These are phyloP conservation scores for Leccinum uliginosum DNA, from an alignment of 768 basidiomycete species.

Conservation along the genomic window DNA sequence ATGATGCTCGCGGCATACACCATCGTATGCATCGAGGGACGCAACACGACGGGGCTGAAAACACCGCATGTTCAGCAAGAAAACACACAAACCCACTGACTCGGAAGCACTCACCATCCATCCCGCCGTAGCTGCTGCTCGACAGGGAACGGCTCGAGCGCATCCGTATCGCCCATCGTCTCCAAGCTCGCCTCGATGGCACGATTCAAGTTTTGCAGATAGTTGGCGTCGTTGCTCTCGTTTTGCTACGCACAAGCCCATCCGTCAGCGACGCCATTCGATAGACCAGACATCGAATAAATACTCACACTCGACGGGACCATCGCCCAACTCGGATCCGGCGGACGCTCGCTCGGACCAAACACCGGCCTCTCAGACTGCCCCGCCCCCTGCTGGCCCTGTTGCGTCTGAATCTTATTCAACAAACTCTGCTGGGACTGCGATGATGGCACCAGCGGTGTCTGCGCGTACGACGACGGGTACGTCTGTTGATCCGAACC, in stretches of 20 bases:
- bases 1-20: conserved; percentile 59
- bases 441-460: conserved; percentile 7
- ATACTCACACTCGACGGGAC: conserved; percentile 59
- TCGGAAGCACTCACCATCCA: conserved; percentile 44
- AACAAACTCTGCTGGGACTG: not conserved
- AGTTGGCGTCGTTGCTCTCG: conserved; percentile 38
- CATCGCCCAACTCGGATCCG: conserved; percentile 66
- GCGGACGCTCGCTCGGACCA: conserved; percentile 55
- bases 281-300: not conserved
- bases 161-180: conserved; percentile 42
- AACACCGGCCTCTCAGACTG: conserved; percentile 41
- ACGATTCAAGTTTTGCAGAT: conserved; percentile 61
- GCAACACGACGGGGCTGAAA: conserved; percentile 65
- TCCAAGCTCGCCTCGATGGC: conserved; percentile 71
- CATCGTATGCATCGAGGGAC: conserved; percentile 47
- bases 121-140: conserved; percentile 53
- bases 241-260: conserved; percentile 22
- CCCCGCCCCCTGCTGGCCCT: not conserved
- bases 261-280: not conserved
- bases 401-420: not conserved
- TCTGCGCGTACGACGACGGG: conserved; percentile 8
- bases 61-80: conserved; percentile 1
- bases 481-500: conserved; percentile 25
- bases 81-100: not conserved
- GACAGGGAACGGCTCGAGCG: conserved; percentile 48